Percentiles rank a stretch among this genome's conserved stretches.
Evolutionary conservation across 768 basidiomycete species (phyloP).

Genomic region (Holtermannia corniformis): DNA sequence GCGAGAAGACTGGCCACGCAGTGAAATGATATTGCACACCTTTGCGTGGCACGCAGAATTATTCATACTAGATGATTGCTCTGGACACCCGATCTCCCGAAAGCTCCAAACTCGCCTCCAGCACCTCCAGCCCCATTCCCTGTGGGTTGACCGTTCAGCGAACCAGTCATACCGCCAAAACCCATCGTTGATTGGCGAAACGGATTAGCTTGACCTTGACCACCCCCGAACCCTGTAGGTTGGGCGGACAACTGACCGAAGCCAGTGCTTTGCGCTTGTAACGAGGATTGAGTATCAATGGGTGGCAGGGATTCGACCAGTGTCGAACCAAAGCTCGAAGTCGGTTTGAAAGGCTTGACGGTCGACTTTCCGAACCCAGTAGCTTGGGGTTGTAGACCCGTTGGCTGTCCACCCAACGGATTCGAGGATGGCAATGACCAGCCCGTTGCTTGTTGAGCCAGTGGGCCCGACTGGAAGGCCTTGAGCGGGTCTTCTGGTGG

Average conservation of each 20-base stretch:
- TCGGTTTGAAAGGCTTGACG: constrained; percentile 72
- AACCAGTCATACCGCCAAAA: constrained; percentile 2
- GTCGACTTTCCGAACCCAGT: constrained; percentile 50
- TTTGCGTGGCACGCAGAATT: no score
- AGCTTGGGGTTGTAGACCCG: constrained; percentile 45
- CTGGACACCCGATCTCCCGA: no score
- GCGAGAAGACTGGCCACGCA: no score
- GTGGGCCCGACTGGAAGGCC: constrained; percentile 48
- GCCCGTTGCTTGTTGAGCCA: constrained; percentile 50
- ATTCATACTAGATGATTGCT: no score
- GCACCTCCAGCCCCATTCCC: neutral
- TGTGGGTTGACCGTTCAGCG: no score
- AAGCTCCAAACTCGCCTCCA: no score
- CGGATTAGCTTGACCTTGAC: constrained; percentile 7
- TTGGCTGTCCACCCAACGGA: constrained; percentile 15
- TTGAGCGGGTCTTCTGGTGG: constrained; percentile 41
- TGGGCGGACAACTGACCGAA: constrained; percentile 15
- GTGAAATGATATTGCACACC: no score
- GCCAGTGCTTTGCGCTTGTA: constrained; percentile 17
- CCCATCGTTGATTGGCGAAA: constrained; percentile 15
- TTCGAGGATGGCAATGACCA: constrained; percentile 44
- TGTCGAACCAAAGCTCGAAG: constrained; percentile 67
- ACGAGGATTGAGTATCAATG: constrained; percentile 44
- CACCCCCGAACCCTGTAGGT: constrained; percentile 1
- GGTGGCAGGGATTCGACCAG: constrained; percentile 65